Base-by-base conservation (phyloP, 331 rosid species). In the Arachis monticola region DNA sequence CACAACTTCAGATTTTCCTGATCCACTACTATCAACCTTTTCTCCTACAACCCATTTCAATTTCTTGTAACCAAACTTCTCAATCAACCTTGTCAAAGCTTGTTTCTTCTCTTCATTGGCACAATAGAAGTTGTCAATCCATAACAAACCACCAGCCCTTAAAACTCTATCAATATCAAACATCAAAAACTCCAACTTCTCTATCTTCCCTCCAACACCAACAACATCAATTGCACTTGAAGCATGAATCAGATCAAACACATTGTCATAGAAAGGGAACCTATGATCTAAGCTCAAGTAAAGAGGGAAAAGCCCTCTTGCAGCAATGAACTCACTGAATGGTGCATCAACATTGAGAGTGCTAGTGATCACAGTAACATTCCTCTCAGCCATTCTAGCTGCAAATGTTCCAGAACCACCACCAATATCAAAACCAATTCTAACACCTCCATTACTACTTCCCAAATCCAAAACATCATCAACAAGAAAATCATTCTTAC, bases 1-100 rank as follows among this genome's bases (percentile, higher is more conserved):
- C 73, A 88, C 89, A 38, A 86, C 81, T 79, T 87, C 89, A 1
- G 85, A 68, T 84, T 85, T 92, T 5, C 87, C 90, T 4, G 91
- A 79, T 0, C 85, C 89, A 60, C 80, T 71, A 44, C 81, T 56
- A 51, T 87, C 96, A 4, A 84, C 83, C 75, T 83, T 90, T 66
- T 93, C 95, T 63, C 97, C 97, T n/a, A 88, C 91, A 57, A 89
- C 98, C 98, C 98, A 93, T 80, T 93, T 93, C 79, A 93, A 88
- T 71, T 91, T 93, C 45, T 89, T 93, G 73, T 89, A 93, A 67
- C 98, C 98, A 77, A 91, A 93, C 56, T 77, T 79, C 82, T 93
- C 98, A 1, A 93, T 93, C 88, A 91, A 81, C 77, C 96, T 74
- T 0, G 97, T 91, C 58, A 93, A 70, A 22, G 77, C 81, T 69